Evolutionary conservation across 495 filamentous ascomycete species (phyloP).

Genomic region (Neurospora discreta): DNA sequence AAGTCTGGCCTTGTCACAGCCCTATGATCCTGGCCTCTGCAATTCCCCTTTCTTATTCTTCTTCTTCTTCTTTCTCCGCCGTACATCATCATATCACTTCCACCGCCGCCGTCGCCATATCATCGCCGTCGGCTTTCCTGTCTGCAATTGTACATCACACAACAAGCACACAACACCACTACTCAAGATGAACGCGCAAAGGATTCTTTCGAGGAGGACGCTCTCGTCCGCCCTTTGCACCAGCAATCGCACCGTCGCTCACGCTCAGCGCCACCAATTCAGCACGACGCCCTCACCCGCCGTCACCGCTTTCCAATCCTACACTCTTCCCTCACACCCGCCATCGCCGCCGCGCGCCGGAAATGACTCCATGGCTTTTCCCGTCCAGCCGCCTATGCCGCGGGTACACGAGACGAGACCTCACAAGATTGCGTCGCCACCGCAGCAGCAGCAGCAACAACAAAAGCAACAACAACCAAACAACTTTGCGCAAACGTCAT

Average conservation of each 20-base stretch:
- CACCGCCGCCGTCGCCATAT: neutral
- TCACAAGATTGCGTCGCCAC: constrained; percentile 19
- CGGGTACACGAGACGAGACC: constrained; percentile 44
- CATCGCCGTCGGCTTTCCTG: neutral
- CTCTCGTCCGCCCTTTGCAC: constrained; percentile 20
- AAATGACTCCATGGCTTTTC: constrained; percentile 57
- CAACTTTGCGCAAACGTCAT: neutral
- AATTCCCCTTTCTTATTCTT: neutral
- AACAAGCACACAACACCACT: neutral
- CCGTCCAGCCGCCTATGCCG: constrained; percentile 25
- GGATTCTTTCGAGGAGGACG: constrained; percentile 12
- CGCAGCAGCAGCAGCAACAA: constrained; percentile 9
- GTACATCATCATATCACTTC: neutral
- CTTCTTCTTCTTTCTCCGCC: neutral
- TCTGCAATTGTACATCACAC: neutral
- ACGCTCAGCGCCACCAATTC: constrained; percentile 49
- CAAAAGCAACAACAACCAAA: constrained; percentile 12
- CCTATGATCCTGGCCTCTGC: neutral
- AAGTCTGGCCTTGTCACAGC: neutral
- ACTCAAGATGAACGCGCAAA: constrained; percentile 17
- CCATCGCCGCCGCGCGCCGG: constrained; percentile 54
- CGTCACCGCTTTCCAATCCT: constrained; percentile 63
- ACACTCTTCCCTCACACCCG: constrained; percentile 47
- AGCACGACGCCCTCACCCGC: constrained; percentile 44
- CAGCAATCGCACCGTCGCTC: neutral